Conservation (phyloP, 1,139 yeast genomes). For the Hansenula anomala region DNA sequence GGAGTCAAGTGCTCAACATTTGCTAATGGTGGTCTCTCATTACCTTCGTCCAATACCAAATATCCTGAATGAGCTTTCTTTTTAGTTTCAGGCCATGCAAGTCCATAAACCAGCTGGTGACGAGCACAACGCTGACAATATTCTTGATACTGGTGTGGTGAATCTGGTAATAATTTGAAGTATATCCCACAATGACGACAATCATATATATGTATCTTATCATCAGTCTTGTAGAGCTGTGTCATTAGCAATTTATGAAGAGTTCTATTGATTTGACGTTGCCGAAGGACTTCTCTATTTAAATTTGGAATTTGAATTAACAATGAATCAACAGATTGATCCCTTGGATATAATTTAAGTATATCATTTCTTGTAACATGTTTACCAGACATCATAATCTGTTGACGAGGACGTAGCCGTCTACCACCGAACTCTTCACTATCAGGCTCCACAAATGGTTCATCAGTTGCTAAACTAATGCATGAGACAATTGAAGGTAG, state of each 20-base stretch:
- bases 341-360: conserved; percentile 11
- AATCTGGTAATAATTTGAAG: conserved; percentile 7
- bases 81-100: conserved; percentile 23
- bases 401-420: conserved; percentile 12
- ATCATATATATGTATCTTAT: conserved; percentile 15
- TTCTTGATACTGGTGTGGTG: conserved; percentile 5
- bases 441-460: conserved; percentile 4
- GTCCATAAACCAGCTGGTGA: conserved; percentile 17
- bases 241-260: conserved; percentile 19
- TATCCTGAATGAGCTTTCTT: not conserved
- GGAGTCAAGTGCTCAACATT: not conserved
- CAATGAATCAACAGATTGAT: conserved; percentile 19
- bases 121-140: conserved; percentile 23
- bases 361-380: conserved; percentile 2
- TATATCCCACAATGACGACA: conserved; percentile 24
- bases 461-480: not conserved
- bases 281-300: conserved; percentile 2
- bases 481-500: not conserved
- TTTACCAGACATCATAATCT: not conserved
- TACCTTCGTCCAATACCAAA: conserved; percentile 3
- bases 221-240: conserved; percentile 7
- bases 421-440: conserved; percentile 12
- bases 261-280: conserved; percentile 15
- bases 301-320: not conserved
- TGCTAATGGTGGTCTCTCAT: conserved; percentile 6